Percentiles rank a stretch among this genome's conserved stretches.
These are phyloP conservation scores for Ascochyta lentis DNA, from an alignment of 2,329 filamentous ascomycete species.

Conservation along the genomic window DNA sequence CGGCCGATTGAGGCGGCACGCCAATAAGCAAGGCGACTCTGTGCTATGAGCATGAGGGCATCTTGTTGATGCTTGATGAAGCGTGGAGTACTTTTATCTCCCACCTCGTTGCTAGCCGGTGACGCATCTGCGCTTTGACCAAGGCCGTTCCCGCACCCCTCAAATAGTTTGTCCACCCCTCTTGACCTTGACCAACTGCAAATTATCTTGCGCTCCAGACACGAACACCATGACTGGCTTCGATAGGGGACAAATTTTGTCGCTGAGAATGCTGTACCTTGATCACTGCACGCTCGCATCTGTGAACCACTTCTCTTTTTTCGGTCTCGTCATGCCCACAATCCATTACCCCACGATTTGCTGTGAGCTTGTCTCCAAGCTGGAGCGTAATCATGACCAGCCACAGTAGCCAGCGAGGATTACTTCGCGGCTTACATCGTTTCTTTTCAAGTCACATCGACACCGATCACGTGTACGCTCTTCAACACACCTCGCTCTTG, in stretches of 20 bases:
- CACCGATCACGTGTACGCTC: neutral
- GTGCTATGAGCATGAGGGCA: constrained; percentile 43
- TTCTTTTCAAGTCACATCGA: neutral
- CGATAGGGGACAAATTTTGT: neutral
- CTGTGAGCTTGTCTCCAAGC: neutral
- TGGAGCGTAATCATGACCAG: neutral
- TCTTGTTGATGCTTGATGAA: constrained; percentile 21
- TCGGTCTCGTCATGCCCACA: neutral
- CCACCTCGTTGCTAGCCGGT: constrained; percentile 33
- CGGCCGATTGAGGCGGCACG: constrained; percentile 20
- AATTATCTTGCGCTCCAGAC: neutral
- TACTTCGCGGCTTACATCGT: neutral
- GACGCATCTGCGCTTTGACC: constrained; percentile 19
- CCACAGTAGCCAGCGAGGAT: neutral
- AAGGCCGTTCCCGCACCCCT: constrained; percentile 10
- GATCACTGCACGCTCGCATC: neutral
- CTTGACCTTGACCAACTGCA: neutral
- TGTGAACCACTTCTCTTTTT: neutral
- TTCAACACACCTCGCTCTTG: neutral
- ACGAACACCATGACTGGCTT: neutral
- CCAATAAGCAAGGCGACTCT: constrained; percentile 26
- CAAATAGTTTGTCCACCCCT: constrained; percentile 3
- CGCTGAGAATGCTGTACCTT: neutral
- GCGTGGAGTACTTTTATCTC: constrained; percentile 22
- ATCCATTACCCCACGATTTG: neutral